phyloP scores from a whole-genome alignment of 2,329 filamentous ascomycete genomes.

The Aspergillus puulaauensis region DNA sequence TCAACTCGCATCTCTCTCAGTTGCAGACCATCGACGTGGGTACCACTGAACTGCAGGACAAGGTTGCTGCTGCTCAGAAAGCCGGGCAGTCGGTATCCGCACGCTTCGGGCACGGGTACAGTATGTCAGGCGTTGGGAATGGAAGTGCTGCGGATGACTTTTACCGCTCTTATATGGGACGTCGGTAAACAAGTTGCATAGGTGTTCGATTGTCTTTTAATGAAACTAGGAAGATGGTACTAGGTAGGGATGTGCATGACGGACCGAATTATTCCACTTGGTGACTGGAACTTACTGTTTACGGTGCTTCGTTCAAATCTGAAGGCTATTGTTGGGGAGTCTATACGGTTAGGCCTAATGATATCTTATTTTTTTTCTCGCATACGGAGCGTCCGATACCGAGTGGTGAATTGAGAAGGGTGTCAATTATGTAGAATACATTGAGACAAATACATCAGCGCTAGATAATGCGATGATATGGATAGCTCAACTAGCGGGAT shows the following conservation, averaged over 20 bases:
- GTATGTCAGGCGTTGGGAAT: slow-evolving; percentile 39
- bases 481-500: background rate
- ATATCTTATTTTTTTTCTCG: background rate
- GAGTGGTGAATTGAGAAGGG: background rate
- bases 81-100: slow-evolving; percentile 60
- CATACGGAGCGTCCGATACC: background rate
- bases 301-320: background rate
- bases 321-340: background rate
- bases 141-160: slow-evolving; percentile 72
- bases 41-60: slow-evolving; percentile 74
- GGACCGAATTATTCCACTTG: background rate
- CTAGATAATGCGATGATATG: slow-evolving; percentile 5
- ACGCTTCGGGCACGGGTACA: slow-evolving; percentile 37
- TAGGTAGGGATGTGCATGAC: slow-evolving; percentile 3
- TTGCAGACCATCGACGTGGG: slow-evolving; percentile 92
- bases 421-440: slow-evolving; percentile 15
- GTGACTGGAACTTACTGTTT: background rate
- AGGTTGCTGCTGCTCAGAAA: slow-evolving; percentile 80
- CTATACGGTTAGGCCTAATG: background rate
- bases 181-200: slow-evolving; percentile 50
- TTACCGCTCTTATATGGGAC: slow-evolving; percentile 81
- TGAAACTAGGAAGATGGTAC: slow-evolving; percentile 1
- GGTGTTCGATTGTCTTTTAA: background rate
- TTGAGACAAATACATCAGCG: slow-evolving; percentile 5
- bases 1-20: slow-evolving; percentile 89